A percentile compares a stretch with the other conserved stretches of the same genome.
Conservation (phyloP, 2,329 filamentous ascomycete genomes). For the Calonectria hawksworthii region DNA sequence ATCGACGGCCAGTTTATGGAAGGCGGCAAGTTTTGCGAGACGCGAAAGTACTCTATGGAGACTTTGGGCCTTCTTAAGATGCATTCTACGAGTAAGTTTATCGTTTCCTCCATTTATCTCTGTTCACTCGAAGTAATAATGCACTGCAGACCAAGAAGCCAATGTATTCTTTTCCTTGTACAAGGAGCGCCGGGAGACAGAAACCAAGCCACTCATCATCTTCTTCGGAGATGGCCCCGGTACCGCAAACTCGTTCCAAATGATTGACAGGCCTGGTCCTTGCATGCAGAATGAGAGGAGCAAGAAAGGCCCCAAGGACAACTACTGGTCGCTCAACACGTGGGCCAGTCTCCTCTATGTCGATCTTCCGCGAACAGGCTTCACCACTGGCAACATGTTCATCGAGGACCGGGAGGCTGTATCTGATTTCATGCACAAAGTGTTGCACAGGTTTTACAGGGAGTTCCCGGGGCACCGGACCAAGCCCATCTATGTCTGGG, state of each 20-base stretch:
- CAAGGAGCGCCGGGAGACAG: neutral
- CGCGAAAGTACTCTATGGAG: neutral
- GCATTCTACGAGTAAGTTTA: neutral
- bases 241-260: neutral
- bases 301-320: neutral
- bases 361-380: slow-evolving; percentile 14
- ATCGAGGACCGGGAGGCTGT: neutral
- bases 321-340: slow-evolving; percentile 14
- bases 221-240: slow-evolving; percentile 24
- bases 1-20: neutral
- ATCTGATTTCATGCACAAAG: neutral
- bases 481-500: slow-evolving; percentile 18
- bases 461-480: neutral
- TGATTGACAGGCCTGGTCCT: slow-evolving; percentile 18
- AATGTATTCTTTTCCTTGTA: slow-evolving; percentile 27
- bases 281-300: neutral
- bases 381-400: slow-evolving; percentile 13
- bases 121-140: neutral
- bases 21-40: neutral
- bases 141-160: neutral
- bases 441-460: slow-evolving; percentile 11
- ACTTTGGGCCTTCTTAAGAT: neutral
- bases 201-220: slow-evolving; percentile 1
- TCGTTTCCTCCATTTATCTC: too few relatives aligned
- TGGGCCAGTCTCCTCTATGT: slow-evolving; percentile 26